Base-by-base conservation (phyloP, 2,329 filamentous ascomycete genomes). In the Fusarium lyarnte region DNA sequence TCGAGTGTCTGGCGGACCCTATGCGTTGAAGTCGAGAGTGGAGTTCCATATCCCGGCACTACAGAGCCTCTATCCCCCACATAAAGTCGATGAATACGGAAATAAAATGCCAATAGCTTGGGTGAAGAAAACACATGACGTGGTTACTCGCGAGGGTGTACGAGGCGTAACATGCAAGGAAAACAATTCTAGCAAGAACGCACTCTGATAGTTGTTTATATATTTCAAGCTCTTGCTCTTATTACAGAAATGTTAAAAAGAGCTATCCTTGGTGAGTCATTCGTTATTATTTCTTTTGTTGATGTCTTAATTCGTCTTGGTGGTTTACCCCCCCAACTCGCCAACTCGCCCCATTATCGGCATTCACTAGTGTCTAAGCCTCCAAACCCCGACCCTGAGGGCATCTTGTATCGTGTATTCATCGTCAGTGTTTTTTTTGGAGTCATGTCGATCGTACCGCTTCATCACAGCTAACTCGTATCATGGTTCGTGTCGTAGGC, bases 111-210 rank as follows among this genome's bases (percentile, higher is more conserved):
- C 17, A 43, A 35, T 53, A 27, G 45, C 51, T 45, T 38, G 45
- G 25, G 31, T 35, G 49, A 43, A 27, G 41, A 51, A 47, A 57
- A 47, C 64, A 69, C 58, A 64, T 53, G 58, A 52, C 51, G 19
- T 69, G 66, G 66, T 69, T 69, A 69, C 66, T 69, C 66, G 66
- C 66, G 66, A 69, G 65, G 66, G 65, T 64, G 65, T 27, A 69
- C 66, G 58, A 64, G 39, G 41, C n/a, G 23, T 66, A 47, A 47
- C 54, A 39, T 68, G 42, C 51, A 58, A 69, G 58, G 43, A 33
- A 52, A 65, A 65, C 65, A 64, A 35, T 33, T 52, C 51, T 43
- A 35, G 57, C 36, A 31, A 69, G 45, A 46, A 58, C 31, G 13
- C 23, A 29, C 16, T 43, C 36, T 17, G 13, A 41, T 16, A 42